Percentiles rank a stretch among this genome's conserved stretches.
These are phyloP conservation scores for Wilcoxina mikolae DNA, from an alignment of 495 filamentous ascomycete species.

Conservation along the genomic window DNA sequence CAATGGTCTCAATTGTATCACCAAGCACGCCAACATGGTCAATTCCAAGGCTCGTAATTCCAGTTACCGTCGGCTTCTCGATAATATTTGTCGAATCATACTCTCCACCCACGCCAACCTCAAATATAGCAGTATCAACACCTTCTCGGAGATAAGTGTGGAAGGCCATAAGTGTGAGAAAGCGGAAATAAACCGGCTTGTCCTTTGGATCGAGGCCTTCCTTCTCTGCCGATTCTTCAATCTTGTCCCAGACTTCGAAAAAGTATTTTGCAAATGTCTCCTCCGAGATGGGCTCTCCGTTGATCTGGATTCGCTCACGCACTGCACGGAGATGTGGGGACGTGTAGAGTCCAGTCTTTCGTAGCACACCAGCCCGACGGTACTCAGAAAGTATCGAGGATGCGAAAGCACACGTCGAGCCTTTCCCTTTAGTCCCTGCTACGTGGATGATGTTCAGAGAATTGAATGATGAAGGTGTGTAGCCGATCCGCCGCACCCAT, in stretches of 20 bases:
- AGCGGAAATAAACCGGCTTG: conserved; percentile 84
- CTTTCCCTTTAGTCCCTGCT: conserved; percentile 50
- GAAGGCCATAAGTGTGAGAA: conserved; percentile 76
- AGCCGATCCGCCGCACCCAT: conserved; percentile 62
- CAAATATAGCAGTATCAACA: conserved; percentile 71
- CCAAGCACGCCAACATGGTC: conserved; percentile 75
- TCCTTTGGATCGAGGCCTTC: conserved; percentile 35
- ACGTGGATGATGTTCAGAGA: conserved; percentile 38
- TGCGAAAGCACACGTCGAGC: conserved; percentile 37
- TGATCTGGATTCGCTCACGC: conserved; percentile 50
- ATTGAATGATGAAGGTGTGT: conserved; percentile 32
- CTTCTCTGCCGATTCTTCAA: conserved; percentile 32
- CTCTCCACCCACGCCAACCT: conserved; percentile 87
- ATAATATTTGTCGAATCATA: conserved; percentile 92
- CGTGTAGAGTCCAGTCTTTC: conserved; percentile 48
- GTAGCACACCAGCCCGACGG: conserved; percentile 15
- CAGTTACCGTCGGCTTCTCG: conserved; percentile 51
- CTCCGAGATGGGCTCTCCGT: conserved; percentile 38
- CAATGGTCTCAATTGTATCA: conserved; percentile 73
- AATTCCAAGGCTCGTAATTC: conserved; percentile 75
- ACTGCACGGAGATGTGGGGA: conserved; percentile 48
- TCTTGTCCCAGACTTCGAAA: conserved; percentile 49
- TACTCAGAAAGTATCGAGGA: conserved; percentile 35
- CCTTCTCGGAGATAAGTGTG: conserved; percentile 70
- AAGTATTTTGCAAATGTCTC: conserved; percentile 46